Percentiles rank a stretch among this genome's conserved stretches.
Evolutionary conservation across 768 basidiomycete species (phyloP).

Genomic region (Suillus spraguei): DNA sequence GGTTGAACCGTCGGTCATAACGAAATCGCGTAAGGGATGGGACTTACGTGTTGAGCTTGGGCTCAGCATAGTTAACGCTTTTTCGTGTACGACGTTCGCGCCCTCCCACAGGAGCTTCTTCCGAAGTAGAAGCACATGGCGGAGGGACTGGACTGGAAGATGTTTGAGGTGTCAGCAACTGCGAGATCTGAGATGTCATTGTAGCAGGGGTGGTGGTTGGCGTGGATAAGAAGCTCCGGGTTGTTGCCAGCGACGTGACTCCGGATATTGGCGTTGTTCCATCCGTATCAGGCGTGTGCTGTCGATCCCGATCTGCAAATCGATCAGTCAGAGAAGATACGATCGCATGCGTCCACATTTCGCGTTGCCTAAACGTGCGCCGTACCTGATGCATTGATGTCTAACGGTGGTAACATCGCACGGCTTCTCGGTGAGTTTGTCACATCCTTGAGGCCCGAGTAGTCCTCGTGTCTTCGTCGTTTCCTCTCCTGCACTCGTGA

Average conservation of each 20-base stretch:
- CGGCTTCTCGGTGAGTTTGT: slow-evolving; percentile 56
- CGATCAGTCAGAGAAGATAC: slow-evolving; percentile 18
- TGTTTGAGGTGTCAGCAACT: slow-evolving; percentile 51
- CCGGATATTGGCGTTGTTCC: slow-evolving; percentile 35
- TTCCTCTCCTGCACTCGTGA: slow-evolving; percentile 41
- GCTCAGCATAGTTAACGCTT: slow-evolving; percentile 86
- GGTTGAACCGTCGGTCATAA: slow-evolving; percentile 14
- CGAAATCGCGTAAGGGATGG: slow-evolving; percentile 6
- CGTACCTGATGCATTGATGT: slow-evolving; percentile 41
- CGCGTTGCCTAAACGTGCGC: slow-evolving; percentile 5
- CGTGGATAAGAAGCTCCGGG: slow-evolving; percentile 44
- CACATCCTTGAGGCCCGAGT: slow-evolving; percentile 56
- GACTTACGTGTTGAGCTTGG: slow-evolving; percentile 84
- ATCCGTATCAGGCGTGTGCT: slow-evolving; percentile 39
- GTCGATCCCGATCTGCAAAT: slow-evolving; percentile 38
- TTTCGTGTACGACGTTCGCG: slow-evolving; percentile 65
- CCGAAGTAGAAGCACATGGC: slow-evolving; percentile 36
- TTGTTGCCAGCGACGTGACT: slow-evolving; percentile 36
- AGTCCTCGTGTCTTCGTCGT: slow-evolving; percentile 41
- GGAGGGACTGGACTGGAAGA: slow-evolving; percentile 48
- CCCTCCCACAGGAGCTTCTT: slow-evolving; percentile 33
- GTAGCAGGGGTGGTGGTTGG: slow-evolving; percentile 45
- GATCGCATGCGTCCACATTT: neutral
- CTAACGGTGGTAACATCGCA: slow-evolving; percentile 35
- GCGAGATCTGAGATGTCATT: slow-evolving; percentile 33